Evolutionary conservation across 2,329 filamentous ascomycete species (phyloP).

Genomic region (Moelleriella libera): DNA sequence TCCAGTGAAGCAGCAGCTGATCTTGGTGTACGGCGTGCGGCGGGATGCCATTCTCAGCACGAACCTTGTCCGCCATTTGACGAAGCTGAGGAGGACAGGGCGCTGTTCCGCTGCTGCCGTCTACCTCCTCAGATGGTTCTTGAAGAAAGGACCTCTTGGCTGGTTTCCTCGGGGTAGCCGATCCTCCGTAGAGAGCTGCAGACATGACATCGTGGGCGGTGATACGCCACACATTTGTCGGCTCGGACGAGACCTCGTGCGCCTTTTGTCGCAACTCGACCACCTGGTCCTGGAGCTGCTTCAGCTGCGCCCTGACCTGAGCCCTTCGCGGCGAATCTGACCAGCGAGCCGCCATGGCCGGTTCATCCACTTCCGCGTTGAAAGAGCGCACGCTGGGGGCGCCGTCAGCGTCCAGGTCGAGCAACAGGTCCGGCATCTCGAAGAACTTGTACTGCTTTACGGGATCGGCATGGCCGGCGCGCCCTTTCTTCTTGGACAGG

Average conservation of each 20-base stretch:
- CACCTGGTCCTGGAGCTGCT: slow-evolving; percentile 15
- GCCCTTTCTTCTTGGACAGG: slow-evolving; percentile 9
- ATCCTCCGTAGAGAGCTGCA: slow-evolving; percentile 11
- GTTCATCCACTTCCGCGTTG: slow-evolving; percentile 21
- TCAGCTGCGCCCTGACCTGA: slow-evolving; percentile 12
- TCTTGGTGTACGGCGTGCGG: slow-evolving; percentile 13
- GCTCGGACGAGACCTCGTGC: slow-evolving; percentile 10
- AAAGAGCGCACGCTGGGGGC: slow-evolving; percentile 26
- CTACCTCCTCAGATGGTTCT: neutral
- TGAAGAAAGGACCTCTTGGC: neutral
- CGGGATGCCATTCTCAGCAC: slow-evolving; percentile 17
- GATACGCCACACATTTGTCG: slow-evolving; percentile 21
- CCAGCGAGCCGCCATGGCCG: slow-evolving; percentile 16
- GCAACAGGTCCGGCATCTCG: slow-evolving; percentile 25
- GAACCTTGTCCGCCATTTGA: slow-evolving; percentile 8
- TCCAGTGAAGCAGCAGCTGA: slow-evolving; percentile 20
- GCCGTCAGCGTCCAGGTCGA: slow-evolving; percentile 38
- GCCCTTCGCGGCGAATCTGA: slow-evolving; percentile 8
- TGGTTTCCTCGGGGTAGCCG: neutral
- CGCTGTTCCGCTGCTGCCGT: too few relatives aligned
- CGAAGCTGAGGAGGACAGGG: neutral
- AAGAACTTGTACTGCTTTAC: slow-evolving; percentile 16
- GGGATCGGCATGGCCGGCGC: slow-evolving; percentile 2
- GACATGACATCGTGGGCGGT: slow-evolving; percentile 28
- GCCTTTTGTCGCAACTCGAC: slow-evolving; percentile 11